Evolutionary conservation across 2,329 filamentous ascomycete species (phyloP), one percentile per base, ranked within the genome.

Genomic region (Aspergillus carbonarius): DNA sequence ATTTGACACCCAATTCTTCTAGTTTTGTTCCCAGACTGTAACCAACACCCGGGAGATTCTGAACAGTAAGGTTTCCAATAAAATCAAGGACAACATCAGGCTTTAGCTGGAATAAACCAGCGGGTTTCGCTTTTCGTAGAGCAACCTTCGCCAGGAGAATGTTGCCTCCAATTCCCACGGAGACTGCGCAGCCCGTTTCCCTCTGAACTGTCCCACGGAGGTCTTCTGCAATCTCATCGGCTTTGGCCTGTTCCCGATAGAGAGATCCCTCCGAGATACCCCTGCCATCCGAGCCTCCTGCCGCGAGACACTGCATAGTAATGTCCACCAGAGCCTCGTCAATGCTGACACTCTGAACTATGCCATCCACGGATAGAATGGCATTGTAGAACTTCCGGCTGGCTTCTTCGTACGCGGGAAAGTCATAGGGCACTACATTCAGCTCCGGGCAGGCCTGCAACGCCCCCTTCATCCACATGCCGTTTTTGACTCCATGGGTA

Each of bases 391-490:
- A 99, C 2, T 86, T 82, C 57, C 85, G 84, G 69, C 95, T 99
- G 1, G 93, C 92, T 60, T 93, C 89, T 78, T 99, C 95, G 66
- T 99, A 99, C 0, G 88, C 93, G 1, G 90, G 88, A 70, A 98
- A 99, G 70, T 99, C 93, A 68, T 99, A 99, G 0, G 93, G 91
- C n/a, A 99, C 72, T 1, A 98, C 88, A 66, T 96, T 92, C 17
- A 99, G 80, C 20, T 92, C 86, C 0, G 93, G 88, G 70, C 92
- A 99, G 17, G 95, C 74, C 65, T 95, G 88, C 59, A 89, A 81
- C 0, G 95, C 95, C 34, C 84, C 83, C 72, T 93, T 96, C 93
- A 99, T 98, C 95, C 96, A 99, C 95, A 98, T 99, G 37, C 96
- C 96, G 66, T 99, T 99, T 71, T 93, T 96, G 55, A 99, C 83